Evolutionary conservation across 2,329 filamentous ascomycete species (phyloP), one percentile per base, ranked within the genome.

Genomic region (Eurotiales sp.): DNA sequence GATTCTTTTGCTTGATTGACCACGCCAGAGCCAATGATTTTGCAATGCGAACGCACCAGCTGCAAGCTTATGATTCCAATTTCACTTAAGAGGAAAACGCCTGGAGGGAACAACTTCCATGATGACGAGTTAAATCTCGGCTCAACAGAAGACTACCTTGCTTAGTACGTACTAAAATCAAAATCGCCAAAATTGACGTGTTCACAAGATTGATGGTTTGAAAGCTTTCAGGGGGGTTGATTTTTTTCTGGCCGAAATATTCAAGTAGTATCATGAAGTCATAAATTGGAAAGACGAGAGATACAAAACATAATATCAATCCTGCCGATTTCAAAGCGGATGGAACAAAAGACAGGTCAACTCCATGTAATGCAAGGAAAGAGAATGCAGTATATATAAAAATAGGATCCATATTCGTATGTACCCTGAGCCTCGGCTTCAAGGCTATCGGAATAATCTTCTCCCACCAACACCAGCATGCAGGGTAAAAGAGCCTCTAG

Each of bases 401-500:
- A 19, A n/a, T 37, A 14, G n/a, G n/a, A n/a, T n/a, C 14, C 12
- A 37, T 37, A 19, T 6, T 27, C 14, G 15, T 17, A 19, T 4
- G 12, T 6, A 41, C 10, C 15, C 15, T 12, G 17, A 15, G 10
- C 23, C 14, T 4, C 8, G 27, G 7, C 14, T 8, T 27, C 21
- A 42, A 42, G 27, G 8, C 34, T 37, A 77, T 46, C 69, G 66
- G 58, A 78, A 77, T 6, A 77, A 57, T 32, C 72, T 65, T 47
- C 66, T 66, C 11, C 74, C 74, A 25, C 70, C 63, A 52, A 65
- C 68, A 42, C 69, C 70, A 6, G 72, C 61, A 47, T 64, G 69
- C 68, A 73, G 76, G 4, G 71, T 70, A 36, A 67, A 68, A 10
- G 71, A 63, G 19, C 74, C 75, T 46, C 66, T 66, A 10, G 72